Evolutionary conservation across 768 basidiomycete genomes (phyloP).

Genomic region (Hemileccinum rubropunctum): DNA sequence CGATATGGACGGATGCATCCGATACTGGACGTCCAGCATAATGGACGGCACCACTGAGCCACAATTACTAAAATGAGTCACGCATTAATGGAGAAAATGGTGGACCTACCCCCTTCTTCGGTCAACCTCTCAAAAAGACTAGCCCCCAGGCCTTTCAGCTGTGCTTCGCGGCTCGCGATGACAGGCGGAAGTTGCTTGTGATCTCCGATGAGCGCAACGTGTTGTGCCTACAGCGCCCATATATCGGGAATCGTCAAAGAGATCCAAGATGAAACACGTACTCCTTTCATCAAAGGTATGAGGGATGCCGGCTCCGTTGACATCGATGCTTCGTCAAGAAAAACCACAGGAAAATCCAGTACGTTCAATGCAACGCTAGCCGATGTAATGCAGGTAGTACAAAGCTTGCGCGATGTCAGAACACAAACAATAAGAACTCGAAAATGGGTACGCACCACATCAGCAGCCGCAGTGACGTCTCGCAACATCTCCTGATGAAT

Average conservation of each 20-base stretch:
- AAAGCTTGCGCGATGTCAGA: slow-evolving; percentile 50
- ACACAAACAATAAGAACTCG: background rate
- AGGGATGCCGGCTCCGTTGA: slow-evolving; percentile 91
- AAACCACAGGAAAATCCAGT: slow-evolving; percentile 89
- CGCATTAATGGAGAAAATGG: background rate
- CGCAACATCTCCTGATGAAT: slow-evolving; percentile 61
- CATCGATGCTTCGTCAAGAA: slow-evolving; percentile 95
- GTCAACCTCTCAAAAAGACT: slow-evolving; percentile 89
- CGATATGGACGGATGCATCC: slow-evolving; percentile 92
- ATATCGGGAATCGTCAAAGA: slow-evolving; percentile 9
- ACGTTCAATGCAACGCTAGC: slow-evolving; percentile 63
- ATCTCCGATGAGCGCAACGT: slow-evolving; percentile 91
- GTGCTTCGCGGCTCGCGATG: slow-evolving; percentile 74
- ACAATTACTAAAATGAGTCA: slow-evolving; percentile 8
- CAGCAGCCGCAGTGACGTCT: slow-evolving; percentile 61
- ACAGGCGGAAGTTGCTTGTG: slow-evolving; percentile 94
- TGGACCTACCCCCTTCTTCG: slow-evolving; percentile 70
- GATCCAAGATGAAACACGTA: slow-evolving; percentile 41
- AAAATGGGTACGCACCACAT: slow-evolving; percentile 58
- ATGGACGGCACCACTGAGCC: slow-evolving; percentile 74
- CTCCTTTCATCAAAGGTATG: slow-evolving; percentile 92
- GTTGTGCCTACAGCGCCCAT: slow-evolving; percentile 54
- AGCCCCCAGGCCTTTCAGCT: slow-evolving; percentile 65
- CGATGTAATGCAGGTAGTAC: slow-evolving; percentile 84
- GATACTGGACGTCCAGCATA: slow-evolving; percentile 93